phyloP scores from a whole-genome alignment of 306 rosid species.

The Cicer bijugum region DNA sequence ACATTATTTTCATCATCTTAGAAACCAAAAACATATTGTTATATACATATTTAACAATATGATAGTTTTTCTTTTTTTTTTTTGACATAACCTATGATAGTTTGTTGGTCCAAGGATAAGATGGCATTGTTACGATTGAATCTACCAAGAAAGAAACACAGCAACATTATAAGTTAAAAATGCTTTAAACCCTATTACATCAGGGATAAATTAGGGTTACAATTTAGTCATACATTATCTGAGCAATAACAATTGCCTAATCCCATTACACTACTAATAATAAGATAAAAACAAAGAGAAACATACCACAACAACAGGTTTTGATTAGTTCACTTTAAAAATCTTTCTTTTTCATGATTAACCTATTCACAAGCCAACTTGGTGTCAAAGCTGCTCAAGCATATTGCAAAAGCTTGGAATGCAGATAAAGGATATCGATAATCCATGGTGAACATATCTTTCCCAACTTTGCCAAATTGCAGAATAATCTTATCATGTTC shows the following conservation, averaged over 20 bases:
- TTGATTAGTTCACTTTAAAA: slow-evolving; percentile 33
- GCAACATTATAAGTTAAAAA: slow-evolving; percentile 50
- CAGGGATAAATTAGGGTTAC: slow-evolving; percentile 43
- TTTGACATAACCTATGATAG: slow-evolving; percentile 20
- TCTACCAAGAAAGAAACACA: slow-evolving; percentile 32
- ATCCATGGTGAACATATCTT: slow-evolving; percentile 93
- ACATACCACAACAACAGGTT: slow-evolving; percentile 38
- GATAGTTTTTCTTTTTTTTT: background rate
- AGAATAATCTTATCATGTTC: slow-evolving; percentile 80
- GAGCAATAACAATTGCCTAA: slow-evolving; percentile 52
- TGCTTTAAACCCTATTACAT: slow-evolving; percentile 52
- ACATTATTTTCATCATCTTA: too few species aligned
- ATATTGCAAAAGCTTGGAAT: slow-evolving; percentile 89
- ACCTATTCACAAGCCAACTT: slow-evolving; percentile 90
- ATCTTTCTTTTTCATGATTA: slow-evolving; percentile 25
- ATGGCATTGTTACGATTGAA: slow-evolving; percentile 9
- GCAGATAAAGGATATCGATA: slow-evolving; percentile 82
- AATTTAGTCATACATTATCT: slow-evolving; percentile 48
- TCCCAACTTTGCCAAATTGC: slow-evolving; percentile 87
- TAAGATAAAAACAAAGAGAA: slow-evolving; percentile 1
- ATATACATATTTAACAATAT: background rate
- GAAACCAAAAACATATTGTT: too few species aligned
- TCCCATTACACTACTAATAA: slow-evolving; percentile 43
- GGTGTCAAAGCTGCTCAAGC: slow-evolving; percentile 88
- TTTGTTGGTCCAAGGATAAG: slow-evolving; percentile 42